Base-by-base conservation (phyloP, 441 rosid species). In the Isatis lusitanica region DNA sequence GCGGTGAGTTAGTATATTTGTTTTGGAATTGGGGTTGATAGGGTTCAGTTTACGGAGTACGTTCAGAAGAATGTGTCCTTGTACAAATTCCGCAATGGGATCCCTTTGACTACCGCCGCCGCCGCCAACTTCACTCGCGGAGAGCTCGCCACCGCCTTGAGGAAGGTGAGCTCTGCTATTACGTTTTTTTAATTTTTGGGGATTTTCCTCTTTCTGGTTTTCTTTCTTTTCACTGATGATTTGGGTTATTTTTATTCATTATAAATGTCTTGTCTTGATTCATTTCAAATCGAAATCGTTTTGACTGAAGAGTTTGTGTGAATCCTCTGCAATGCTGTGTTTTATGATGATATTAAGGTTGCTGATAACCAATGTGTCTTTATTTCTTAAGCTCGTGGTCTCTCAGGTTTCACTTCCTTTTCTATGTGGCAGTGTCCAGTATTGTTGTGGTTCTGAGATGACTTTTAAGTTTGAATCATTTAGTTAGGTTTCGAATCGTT, bases 41-140 rank as follows among this genome's bases (percentile, higher is more conserved):
- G 59, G 59, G 59, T 75, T 62, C 78, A 74, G 60, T 94, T 94
- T 73, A 92, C 78, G 62, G 98, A 94, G 85, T 94, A 82, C 21
- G 85, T 94, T 31, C 97, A 94, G 87, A 92, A 94, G 92, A 94
- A 94, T 73, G 98, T 94, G 77, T 82, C 94, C 13, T 64, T 94
- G 59, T 53, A 53, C 59, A 96, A 94, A 80, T 94, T 89, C 71
- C 86, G 96, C 0, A 94, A 94, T 16, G 97, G 99, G 18, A 90
- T 94, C 73, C 96, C 99, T 12, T 83, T 94, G 83, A 90, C 96
- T 2, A 89, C 98, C 1, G 84, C 94, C 0, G 98, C 99, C 2
- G 94, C 96, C 0, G 98, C 99, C 0, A 90, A 90, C 64, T 94
- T 90, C 73, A 94, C 94, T 21, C 91, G 97, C 2, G 93, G 97